These are phyloP conservation scores for Dipodascus albidus DNA, from an alignment of 805 yeast genomes.

Conservation along the genomic window DNA sequence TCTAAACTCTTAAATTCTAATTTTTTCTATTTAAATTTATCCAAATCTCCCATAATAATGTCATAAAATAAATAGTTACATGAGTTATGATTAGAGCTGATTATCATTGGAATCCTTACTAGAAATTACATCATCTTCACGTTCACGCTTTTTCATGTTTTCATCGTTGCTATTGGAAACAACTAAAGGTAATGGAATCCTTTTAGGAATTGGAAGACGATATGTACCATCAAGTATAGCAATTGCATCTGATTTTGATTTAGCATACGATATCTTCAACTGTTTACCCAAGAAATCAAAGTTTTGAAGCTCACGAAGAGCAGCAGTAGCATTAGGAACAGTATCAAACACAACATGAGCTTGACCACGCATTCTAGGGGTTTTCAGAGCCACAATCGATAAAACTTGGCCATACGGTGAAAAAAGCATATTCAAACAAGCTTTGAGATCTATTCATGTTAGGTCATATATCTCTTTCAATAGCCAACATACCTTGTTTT, in stretches of 20 bases:
- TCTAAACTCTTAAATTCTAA: no score
- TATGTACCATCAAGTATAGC: slow-evolving; percentile 22
- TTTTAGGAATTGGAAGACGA: slow-evolving; percentile 12
- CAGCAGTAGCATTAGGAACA: slow-evolving; percentile 21
- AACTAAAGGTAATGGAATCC: background rate
- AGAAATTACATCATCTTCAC: background rate
- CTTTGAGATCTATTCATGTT: no score
- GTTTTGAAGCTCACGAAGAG: slow-evolving; percentile 23
- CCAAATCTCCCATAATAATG: no score
- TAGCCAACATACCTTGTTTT: slow-evolving; percentile 18
- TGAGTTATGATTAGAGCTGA: no score
- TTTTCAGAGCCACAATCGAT: slow-evolving; percentile 26
- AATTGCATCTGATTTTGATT: slow-evolving; percentile 20
- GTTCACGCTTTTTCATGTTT: background rate
- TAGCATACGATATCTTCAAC: slow-evolving; percentile 23
- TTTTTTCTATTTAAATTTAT: no score
- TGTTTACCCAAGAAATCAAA: slow-evolving; percentile 25
- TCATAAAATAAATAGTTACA: no score
- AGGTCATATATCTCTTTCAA: background rate
- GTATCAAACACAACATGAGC: slow-evolving; percentile 29
- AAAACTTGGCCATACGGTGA: slow-evolving; percentile 28
- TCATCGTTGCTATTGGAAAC: no score
- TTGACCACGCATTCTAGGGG: slow-evolving; percentile 32
- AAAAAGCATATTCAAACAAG: slow-evolving; percentile 29
- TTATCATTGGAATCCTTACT: no score